Evolutionary conservation across 139 green algal genomes (phyloP).

Genomic region (Coelastrella sp.): DNA sequence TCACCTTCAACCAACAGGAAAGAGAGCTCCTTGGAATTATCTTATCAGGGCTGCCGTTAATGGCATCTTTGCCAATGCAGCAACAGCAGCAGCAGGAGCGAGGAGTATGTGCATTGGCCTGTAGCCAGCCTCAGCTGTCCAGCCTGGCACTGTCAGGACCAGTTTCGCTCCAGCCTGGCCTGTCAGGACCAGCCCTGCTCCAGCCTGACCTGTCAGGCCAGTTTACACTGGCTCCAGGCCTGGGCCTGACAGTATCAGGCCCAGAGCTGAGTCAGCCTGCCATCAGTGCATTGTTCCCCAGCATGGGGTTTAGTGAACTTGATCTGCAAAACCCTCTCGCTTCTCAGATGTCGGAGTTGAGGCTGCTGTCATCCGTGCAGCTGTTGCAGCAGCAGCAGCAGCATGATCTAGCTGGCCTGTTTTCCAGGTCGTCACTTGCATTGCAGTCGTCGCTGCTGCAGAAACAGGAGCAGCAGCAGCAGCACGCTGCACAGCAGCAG

Average conservation of each 20-base stretch:
- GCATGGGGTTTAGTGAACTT: not conserved
- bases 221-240: not conserved
- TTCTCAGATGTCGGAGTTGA: not conserved
- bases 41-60: not conserved
- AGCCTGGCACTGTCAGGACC: not conserved
- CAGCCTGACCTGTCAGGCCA: not conserved
- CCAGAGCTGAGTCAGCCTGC: not conserved
- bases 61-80: not conserved
- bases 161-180: not conserved
- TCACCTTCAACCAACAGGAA: too few species aligned
- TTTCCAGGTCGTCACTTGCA: not conserved
- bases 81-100: conserved; percentile 21
- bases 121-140: not conserved
- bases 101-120: not conserved
- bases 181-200: not conserved
- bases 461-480: not conserved
- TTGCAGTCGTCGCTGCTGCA: not conserved
- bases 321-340: not conserved
- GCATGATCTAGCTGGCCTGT: too few species aligned
- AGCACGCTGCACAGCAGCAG: not conserved
- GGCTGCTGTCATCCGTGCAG: not conserved
- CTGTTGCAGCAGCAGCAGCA: not conserved
- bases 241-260: not conserved
- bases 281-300: not conserved
- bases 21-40: too few species aligned